Conservation (phyloP, 2,329 filamentous ascomycete genomes). For the Curvularia sp. region DNA sequence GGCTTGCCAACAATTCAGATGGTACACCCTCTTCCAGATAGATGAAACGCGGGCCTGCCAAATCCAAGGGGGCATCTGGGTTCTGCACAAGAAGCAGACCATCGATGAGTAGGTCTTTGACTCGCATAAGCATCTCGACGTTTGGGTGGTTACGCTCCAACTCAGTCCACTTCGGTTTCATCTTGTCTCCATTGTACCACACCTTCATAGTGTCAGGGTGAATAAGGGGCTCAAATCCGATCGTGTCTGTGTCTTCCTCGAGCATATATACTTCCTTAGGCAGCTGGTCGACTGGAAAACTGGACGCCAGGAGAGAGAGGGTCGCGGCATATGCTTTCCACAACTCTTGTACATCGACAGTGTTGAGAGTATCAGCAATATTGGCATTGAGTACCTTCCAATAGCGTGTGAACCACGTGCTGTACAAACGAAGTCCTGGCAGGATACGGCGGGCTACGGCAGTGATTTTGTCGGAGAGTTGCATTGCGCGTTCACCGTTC, state of each 20-base stretch:
- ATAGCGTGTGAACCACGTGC: conserved; percentile 69
- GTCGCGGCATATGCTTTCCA: conserved; percentile 72
- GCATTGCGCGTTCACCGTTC: conserved; percentile 43
- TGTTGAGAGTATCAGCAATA: conserved; percentile 61
- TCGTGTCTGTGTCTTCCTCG: conserved; percentile 71
- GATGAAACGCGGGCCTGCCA: conserved; percentile 60
- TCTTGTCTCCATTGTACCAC: conserved; percentile 58
- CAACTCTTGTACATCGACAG: conserved; percentile 65
- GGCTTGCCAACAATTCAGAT: conserved; percentile 58
- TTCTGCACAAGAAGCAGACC: conserved; percentile 65
- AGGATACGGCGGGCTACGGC: conserved; percentile 67
- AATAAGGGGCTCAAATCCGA: conserved; percentile 69
- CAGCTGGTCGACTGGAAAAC: conserved; percentile 65
- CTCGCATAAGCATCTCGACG: conserved; percentile 71
- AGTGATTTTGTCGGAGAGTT: conserved; percentile 61
- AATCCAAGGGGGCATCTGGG: conserved; percentile 57
- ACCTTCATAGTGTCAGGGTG: conserved; percentile 59
- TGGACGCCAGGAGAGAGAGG: conserved; percentile 65
- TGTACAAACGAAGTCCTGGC: conserved; percentile 71
- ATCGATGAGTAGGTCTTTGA: conserved; percentile 68
- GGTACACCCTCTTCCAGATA: conserved; percentile 62
- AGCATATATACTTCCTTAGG: conserved; percentile 68
- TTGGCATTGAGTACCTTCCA: conserved; percentile 63
- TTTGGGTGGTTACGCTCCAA: conserved; percentile 64
- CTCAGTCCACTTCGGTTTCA: conserved; percentile 63